Percentiles rank a stretch among this genome's conserved stretches.
Conservation (phyloP, 306 rosid genomes). For the Datisca glomerata region DNA sequence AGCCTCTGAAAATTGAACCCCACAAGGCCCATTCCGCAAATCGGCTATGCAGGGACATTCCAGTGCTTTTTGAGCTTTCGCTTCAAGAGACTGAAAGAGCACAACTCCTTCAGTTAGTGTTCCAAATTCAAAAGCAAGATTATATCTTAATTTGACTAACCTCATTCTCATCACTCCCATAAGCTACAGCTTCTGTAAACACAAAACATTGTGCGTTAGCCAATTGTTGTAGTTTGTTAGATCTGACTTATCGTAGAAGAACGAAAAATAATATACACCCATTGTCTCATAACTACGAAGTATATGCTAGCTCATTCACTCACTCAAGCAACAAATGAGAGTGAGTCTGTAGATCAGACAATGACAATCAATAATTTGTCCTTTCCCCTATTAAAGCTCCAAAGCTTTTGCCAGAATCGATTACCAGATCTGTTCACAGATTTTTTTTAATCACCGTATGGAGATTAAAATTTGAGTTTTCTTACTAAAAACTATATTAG, state of each 20-base stretch:
- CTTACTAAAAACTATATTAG: too few relatives aligned
- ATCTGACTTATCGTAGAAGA: constrained; percentile 1
- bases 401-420: too few relatives aligned
- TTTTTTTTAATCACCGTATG: too few relatives aligned
- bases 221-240: neutral
- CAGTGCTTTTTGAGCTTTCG: constrained; percentile 70
- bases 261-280: constrained; percentile 9
- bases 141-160: constrained; percentile 26
- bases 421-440: too few relatives aligned
- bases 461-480: too few relatives aligned
- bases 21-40: constrained; percentile 69
- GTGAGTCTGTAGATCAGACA: neutral
- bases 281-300: neutral
- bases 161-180: constrained; percentile 55
- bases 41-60: constrained; percentile 95
- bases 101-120: constrained; percentile 2
- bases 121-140: constrained; percentile 9
- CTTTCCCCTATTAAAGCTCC: too few relatives aligned
- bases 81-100: constrained; percentile 69
- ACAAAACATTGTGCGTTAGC: constrained; percentile 5
- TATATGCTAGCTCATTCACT: neutral
- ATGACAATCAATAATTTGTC: neutral
- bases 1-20: constrained; percentile 71
- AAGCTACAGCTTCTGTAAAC: constrained; percentile 75
- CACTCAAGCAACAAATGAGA: neutral